phyloP scores from a whole-genome alignment of 345 rosid species.

The Cardamine chenopodiifolia region DNA sequence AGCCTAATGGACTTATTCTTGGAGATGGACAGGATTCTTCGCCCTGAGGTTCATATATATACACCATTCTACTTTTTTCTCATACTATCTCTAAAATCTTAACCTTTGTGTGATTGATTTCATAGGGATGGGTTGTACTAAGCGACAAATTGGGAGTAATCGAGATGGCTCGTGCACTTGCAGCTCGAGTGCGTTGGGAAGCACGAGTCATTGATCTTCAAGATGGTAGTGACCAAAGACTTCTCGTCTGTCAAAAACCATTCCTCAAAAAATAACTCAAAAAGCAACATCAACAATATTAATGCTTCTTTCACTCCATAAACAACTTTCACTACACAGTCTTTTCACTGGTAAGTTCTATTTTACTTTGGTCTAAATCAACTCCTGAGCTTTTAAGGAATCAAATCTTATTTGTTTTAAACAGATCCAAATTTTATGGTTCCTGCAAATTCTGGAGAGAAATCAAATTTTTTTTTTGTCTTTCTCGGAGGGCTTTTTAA shows the following conservation, averaged over 20 bases:
- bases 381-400: not conserved
- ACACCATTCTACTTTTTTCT: too few species aligned
- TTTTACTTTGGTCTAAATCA: not conserved
- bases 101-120: not conserved
- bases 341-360: slow-evolving; percentile 32
- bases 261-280: slow-evolving; percentile 64
- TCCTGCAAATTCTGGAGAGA: slow-evolving; percentile 36
- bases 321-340: slow-evolving; percentile 37
- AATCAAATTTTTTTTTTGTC: not conserved
- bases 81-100: not conserved
- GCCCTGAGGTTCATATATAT: slow-evolving; percentile 99
- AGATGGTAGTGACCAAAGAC: slow-evolving; percentile 86
- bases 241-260: slow-evolving; percentile 87
- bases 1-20: slow-evolving; percentile 66
- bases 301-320: slow-evolving; percentile 26
- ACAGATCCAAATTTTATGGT: slow-evolving; percentile 27
- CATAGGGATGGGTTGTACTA: slow-evolving; percentile 86
- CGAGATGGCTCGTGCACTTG: slow-evolving; percentile 74
- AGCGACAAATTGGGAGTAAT: slow-evolving; percentile 68
- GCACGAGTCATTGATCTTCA: slow-evolving; percentile 87
- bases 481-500: too few species aligned
- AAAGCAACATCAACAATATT: not conserved
- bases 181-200: slow-evolving; percentile 85
- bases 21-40: slow-evolving; percentile 91
- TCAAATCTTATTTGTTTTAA: not conserved